These are phyloP conservation scores for Rhododendron henanense DNA, from an alignment of 148 eudicot genomes.

Conservation along the genomic window DNA sequence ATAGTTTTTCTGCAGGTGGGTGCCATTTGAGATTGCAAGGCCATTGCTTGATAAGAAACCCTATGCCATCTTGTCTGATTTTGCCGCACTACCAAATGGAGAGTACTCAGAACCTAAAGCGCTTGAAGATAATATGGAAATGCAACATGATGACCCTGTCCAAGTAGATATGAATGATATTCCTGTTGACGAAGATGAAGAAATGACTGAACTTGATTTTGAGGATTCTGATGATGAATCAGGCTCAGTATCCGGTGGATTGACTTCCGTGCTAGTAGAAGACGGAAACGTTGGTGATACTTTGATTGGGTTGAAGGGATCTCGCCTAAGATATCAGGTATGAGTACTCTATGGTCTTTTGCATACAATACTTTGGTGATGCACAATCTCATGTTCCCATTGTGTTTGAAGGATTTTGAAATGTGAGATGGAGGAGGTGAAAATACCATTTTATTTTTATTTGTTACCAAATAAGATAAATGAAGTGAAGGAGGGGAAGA, in stretches of 20 bases:
- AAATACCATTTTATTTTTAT: background rate
- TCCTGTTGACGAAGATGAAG: conserved; percentile 45
- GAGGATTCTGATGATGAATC: conserved; percentile 66
- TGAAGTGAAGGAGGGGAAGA: background rate
- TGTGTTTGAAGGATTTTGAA: background rate
- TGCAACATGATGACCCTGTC: conserved; percentile 39
- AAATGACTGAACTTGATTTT: conserved; percentile 45
- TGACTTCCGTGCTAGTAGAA: conserved; percentile 24
- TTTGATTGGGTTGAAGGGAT: conserved; percentile 50
- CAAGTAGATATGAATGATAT: conserved; percentile 55
- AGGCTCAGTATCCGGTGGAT: conserved; percentile 34
- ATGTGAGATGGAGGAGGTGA: background rate
- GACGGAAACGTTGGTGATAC: conserved; percentile 42
- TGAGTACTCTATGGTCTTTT: background rate
- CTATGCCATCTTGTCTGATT: conserved; percentile 71
- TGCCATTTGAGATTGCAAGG: conserved; percentile 53
- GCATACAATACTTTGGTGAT: background rate
- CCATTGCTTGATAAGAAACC: conserved; percentile 62
- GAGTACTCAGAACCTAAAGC: conserved; percentile 20
- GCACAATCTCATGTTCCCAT: background rate
- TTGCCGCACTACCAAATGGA: conserved; percentile 30
- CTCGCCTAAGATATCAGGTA: conserved; percentile 63
- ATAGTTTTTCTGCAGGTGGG: conserved; percentile 57
- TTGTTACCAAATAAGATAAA: background rate
- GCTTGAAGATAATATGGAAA: conserved; percentile 31